These are phyloP conservation scores for Tieghemiomyces parasiticus DNA, from an alignment of 192 early-diverging fungal genomes.

Conservation along the genomic window DNA sequence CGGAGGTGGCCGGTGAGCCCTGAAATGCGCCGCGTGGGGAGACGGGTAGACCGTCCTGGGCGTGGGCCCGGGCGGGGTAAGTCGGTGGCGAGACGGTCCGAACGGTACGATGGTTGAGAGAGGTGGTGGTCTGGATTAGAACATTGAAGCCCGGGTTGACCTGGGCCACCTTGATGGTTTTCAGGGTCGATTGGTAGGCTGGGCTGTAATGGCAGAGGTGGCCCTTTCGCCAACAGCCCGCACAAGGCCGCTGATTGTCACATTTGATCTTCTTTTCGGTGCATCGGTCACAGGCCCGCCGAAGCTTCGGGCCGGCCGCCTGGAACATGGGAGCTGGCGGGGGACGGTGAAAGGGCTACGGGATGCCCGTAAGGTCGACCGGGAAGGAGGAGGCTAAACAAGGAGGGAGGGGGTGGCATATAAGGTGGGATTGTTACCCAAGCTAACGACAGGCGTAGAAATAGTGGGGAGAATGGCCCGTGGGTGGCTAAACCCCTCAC, in stretches of 20 bases:
- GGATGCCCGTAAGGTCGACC: too few species aligned
- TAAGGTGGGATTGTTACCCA: too few species aligned
- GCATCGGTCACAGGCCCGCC: not conserved
- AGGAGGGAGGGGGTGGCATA: too few species aligned
- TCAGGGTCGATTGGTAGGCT: constrained; percentile 5
- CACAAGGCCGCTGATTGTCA: not conserved
- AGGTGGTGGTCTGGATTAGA: not conserved
- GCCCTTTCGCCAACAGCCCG: not conserved
- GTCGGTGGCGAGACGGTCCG: not conserved
- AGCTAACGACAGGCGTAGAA: too few species aligned
- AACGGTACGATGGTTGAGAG: not conserved
- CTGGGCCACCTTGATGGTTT: not conserved
- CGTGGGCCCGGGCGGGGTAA: too few species aligned
- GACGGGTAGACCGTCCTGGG: not conserved
- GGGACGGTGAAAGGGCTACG: too few species aligned
- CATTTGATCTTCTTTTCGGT: not conserved
- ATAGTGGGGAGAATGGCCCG: too few species aligned
- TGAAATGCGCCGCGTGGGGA: not conserved
- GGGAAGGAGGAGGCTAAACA: too few species aligned
- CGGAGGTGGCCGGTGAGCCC: not conserved
- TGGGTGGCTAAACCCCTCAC: too few species aligned
- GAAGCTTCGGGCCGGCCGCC: not conserved
- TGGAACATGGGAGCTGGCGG: not conserved
- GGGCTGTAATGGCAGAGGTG: not conserved
- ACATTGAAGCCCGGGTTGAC: not conserved